Evolutionary conservation across 2,329 filamentous ascomycete genomes (phyloP).

Genomic region (Zarea fungicola): DNA sequence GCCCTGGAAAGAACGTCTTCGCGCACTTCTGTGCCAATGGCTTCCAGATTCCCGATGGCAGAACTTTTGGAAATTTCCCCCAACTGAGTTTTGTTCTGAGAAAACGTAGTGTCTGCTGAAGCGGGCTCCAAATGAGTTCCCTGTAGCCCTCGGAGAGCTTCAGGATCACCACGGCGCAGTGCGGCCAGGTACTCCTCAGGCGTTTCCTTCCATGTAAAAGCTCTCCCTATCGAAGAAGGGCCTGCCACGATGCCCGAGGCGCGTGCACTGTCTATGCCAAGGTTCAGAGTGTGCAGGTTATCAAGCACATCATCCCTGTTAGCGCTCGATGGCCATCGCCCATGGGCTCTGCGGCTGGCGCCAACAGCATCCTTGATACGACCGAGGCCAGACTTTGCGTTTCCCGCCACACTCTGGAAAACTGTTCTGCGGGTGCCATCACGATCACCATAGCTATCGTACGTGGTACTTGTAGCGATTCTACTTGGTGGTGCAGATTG

Average conservation of each 20-base stretch:
- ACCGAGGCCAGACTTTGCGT: constrained; percentile 76
- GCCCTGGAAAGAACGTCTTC: constrained; percentile 38
- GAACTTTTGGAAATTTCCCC: constrained; percentile 19
- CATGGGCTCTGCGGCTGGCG: constrained; percentile 47
- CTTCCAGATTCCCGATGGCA: constrained; percentile 23
- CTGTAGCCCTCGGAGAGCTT: constrained; percentile 21
- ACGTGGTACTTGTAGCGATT: constrained; percentile 20
- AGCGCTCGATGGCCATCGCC: constrained; percentile 43
- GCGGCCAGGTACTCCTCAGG: constrained; percentile 52
- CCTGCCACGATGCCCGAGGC: constrained; percentile 27
- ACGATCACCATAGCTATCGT: constrained; percentile 46
- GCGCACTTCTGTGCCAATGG: constrained; percentile 36
- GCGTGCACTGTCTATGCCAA: constrained; percentile 15
- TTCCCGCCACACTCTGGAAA: constrained; percentile 75
- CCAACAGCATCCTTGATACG: constrained; percentile 84
- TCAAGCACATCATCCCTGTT: constrained; percentile 48
- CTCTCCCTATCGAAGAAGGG: constrained; percentile 39
- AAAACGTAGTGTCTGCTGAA: constrained; percentile 19
- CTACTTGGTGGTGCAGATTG: neutral
- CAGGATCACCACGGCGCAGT: constrained; percentile 32
- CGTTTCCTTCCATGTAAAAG: constrained; percentile 61
- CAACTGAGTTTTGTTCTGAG: constrained; percentile 18
- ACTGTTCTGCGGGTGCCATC: constrained; percentile 59
- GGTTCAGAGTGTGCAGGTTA: constrained; percentile 13
- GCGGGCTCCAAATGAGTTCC: neutral